phyloP scores from a whole-genome alignment of 805 yeast genomes.

The Wickerhamiella domercqiae region DNA sequence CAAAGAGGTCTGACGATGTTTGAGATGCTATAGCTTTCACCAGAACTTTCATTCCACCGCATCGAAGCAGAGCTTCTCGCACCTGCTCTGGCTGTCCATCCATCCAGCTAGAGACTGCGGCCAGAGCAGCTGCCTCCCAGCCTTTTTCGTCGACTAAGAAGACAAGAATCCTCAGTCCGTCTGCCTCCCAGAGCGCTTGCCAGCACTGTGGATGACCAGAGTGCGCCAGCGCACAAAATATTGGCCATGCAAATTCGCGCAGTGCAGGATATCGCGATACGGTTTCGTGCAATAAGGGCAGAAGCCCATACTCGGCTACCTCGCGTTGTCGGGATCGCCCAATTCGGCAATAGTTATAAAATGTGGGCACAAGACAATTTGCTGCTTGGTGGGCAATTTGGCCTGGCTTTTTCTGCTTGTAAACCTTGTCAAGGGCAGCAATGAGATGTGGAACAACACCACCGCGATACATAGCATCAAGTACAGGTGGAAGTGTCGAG shows the following conservation, averaged over 20 bases:
- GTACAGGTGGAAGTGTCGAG: constrained; percentile 19
- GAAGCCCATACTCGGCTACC: constrained; percentile 32
- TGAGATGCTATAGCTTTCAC: constrained; percentile 5
- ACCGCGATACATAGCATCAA: constrained; percentile 20
- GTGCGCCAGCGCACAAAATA: constrained; percentile 38
- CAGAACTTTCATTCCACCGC: constrained; percentile 2
- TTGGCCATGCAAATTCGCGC: constrained; percentile 38
- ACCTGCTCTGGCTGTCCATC: constrained; percentile 16
- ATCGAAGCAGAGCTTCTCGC: constrained; percentile 3
- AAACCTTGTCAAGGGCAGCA: constrained; percentile 17
- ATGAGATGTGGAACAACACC: constrained; percentile 33
- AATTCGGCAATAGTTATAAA: constrained; percentile 38
- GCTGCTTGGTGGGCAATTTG: constrained; percentile 25
- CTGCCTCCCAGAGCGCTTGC: constrained; percentile 25
- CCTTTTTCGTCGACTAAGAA: constrained; percentile 34
- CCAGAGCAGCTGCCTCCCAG: constrained; percentile 44
- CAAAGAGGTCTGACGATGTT: constrained; percentile 6
- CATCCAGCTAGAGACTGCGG: constrained; percentile 30
- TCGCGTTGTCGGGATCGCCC: constrained; percentile 32
- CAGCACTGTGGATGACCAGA: constrained; percentile 28
- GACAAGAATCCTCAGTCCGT: constrained; percentile 27
- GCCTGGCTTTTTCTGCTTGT: constrained; percentile 6
- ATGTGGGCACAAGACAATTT: constrained; percentile 32
- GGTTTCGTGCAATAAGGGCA: constrained; percentile 31
- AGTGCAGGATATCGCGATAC: constrained; percentile 30